Base-by-base conservation (phyloP, 1,284 basidiomycete species). In the Vanrija sp. region DNA sequence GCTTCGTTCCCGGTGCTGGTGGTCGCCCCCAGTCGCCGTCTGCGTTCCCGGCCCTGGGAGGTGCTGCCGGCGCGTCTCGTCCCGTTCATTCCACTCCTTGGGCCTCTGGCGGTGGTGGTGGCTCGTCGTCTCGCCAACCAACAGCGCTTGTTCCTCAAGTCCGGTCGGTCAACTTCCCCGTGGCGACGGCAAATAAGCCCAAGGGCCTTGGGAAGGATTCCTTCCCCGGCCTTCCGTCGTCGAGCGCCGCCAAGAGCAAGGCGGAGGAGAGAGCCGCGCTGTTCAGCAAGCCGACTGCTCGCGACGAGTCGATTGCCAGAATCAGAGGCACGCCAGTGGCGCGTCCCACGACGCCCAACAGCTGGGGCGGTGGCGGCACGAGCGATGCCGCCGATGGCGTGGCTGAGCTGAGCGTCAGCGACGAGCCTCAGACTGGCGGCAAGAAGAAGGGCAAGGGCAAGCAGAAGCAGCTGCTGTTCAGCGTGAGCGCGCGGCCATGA, bases 381-480 rank as follows among this genome's bases (percentile, higher is more conserved):
- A 47, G 24, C 6, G 3, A 85, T 67, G 68, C 45, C 37, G 63
- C 15, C 31, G 60, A 60, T 41, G 60, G 52, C 19, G 49, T 59
- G 20, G 57, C 58, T 9, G 56, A 22, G n/a, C 24, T 69, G 44
- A 56, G 41, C 16, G 5, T 68, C 22, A 50, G 51, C 19, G 59
- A 56, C 9, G 47, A 19, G 43, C 23, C 41, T 16, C 37, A 27
- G 9, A 16, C 20, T 19, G 35, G 43, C 9, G 65, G 59, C 19
- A 66, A 67, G 60, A 84, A 84, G 61, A 88, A 85, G 80, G 56
- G 56, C 46, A 83, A 84, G 72, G 85, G 85, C 2, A 91, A 90
- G 71, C 82, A 84, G 69, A 91, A 91, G 75, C 87, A 92, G 78
- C 86, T 84, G 19, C 71, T 93, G 63, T 91, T 92, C 66, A 87